Evolutionary conservation across 805 yeast species (phyloP).

Genomic region (Myxozyma neotropica): DNA sequence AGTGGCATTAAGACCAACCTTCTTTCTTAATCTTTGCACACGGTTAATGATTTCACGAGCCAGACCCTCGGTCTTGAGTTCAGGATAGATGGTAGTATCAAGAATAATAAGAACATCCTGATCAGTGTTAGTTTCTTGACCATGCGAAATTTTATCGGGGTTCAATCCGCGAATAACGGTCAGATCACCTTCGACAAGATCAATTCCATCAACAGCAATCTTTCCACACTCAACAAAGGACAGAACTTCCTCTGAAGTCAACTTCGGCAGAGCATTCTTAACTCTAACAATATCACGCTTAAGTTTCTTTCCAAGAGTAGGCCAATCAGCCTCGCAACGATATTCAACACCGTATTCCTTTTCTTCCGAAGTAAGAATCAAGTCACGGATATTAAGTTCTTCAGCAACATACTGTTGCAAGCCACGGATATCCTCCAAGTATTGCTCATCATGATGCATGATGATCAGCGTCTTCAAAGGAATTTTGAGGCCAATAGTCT

Average conservation of each 20-base stretch:
- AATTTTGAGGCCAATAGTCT: conserved; percentile 87
- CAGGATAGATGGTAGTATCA: conserved; percentile 85
- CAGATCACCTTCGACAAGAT: conserved; percentile 82
- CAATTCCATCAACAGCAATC: conserved; percentile 85
- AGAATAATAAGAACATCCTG: conserved; percentile 86
- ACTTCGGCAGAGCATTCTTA: conserved; percentile 84
- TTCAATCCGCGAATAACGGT: conserved; percentile 87
- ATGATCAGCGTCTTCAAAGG: conserved; percentile 89
- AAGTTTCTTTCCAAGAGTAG: conserved; percentile 94
- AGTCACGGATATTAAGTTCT: conserved; percentile 88
- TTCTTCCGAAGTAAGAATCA: conserved; percentile 88
- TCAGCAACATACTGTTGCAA: conserved; percentile 79
- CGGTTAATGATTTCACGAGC: conserved; percentile 97
- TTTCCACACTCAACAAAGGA: conserved; percentile 69
- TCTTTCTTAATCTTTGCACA: conserved; percentile 95
- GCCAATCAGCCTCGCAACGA: conserved; percentile 98
- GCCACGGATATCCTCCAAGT: conserved; percentile 74
- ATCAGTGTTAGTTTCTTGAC: conserved; percentile 85
- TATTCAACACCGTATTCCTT: conserved; percentile 88
- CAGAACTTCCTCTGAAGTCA: conserved; percentile 83
- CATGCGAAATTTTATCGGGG: conserved; percentile 55
- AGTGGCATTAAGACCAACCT: conserved; percentile 90
- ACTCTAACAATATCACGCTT: conserved; percentile 92
- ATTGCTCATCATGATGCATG: conserved; percentile 73
- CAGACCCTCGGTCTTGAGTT: conserved; percentile 87